phyloP scores from a whole-genome alignment of 805 yeast species.

The Wickerhamiella brachini region DNA sequence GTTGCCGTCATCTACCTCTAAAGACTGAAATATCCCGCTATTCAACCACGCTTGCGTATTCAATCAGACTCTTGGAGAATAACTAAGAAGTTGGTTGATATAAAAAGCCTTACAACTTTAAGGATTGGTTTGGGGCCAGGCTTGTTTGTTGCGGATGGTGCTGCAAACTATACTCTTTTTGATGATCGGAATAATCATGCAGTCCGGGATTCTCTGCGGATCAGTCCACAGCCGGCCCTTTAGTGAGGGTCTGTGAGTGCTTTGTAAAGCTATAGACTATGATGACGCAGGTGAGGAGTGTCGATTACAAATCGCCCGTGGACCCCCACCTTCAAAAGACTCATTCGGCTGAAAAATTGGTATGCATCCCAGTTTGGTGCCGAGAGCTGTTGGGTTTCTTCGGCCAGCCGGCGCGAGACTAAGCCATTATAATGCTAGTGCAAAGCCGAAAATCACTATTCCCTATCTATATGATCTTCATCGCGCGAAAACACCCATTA shows the following conservation, averaged over 20 bases:
- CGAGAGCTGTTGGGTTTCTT: not conserved
- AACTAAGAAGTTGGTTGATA: no score
- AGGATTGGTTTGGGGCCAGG: no score
- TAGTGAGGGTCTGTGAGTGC: no score
- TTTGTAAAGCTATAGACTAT: not conserved
- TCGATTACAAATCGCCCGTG: not conserved
- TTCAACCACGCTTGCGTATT: no score
- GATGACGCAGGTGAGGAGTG: not conserved
- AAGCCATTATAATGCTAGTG: slow-evolving; percentile 12
- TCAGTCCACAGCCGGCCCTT: not conserved
- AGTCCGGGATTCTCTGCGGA: no score
- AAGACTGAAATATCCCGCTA: no score
- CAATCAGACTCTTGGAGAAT: no score
- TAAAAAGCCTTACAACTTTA: no score
- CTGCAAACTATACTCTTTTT: no score
- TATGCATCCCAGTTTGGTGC: not conserved
- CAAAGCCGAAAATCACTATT: slow-evolving; percentile 26
- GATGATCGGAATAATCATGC: not conserved
- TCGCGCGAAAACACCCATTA: slow-evolving; percentile 27
- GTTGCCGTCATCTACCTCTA: not conserved
- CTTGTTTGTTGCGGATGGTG: no score
- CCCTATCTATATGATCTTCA: slow-evolving; percentile 28
- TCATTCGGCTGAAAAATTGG: not conserved
- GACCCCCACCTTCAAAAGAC: not conserved
- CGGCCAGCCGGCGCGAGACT: slow-evolving; percentile 1